phyloP scores from a whole-genome alignment of 371 early-diverging fungal genomes.

The Mucor racemosus region DNA sequence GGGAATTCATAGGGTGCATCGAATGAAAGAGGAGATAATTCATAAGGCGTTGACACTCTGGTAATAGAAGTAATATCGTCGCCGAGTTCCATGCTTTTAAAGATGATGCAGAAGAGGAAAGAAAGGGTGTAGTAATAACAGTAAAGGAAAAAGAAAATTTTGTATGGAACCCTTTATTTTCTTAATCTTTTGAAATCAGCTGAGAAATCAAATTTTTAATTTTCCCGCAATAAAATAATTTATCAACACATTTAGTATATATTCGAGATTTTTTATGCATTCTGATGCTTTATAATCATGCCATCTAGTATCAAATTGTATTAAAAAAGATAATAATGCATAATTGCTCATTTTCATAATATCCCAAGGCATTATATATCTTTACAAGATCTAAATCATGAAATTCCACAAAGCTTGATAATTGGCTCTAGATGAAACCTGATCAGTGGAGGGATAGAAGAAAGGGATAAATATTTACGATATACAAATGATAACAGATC shows the following conservation, averaged over 20 bases:
- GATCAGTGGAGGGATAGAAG: background rate
- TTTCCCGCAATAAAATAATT: background rate
- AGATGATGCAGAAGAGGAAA: background rate
- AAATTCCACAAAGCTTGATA: background rate
- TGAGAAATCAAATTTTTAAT: constrained; percentile 8
- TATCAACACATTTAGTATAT: background rate
- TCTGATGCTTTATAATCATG: too few species aligned
- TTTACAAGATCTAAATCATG: background rate
- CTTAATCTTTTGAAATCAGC: constrained; percentile 14
- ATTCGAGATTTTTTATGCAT: too few species aligned
- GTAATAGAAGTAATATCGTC: constrained; percentile 10
- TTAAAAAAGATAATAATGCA: too few species aligned
- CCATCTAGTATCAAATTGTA: too few species aligned
- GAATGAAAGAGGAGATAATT: constrained; percentile 30
- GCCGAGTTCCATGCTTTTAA: background rate
- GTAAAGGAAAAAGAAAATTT: background rate
- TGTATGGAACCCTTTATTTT: background rate
- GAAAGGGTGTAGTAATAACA: background rate
- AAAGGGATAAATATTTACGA: background rate
- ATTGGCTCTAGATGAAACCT: background rate
- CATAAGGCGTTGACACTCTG: constrained; percentile 26
- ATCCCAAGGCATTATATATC: too few species aligned
- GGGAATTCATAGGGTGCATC: constrained; percentile 33
- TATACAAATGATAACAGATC: background rate
- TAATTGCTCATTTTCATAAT: too few species aligned